A percentile compares a stretch with the other conserved stretches of the same genome.
phyloP scores from a whole-genome alignment of 768 basidiomycete species.

The Collybiopsis confluens region DNA sequence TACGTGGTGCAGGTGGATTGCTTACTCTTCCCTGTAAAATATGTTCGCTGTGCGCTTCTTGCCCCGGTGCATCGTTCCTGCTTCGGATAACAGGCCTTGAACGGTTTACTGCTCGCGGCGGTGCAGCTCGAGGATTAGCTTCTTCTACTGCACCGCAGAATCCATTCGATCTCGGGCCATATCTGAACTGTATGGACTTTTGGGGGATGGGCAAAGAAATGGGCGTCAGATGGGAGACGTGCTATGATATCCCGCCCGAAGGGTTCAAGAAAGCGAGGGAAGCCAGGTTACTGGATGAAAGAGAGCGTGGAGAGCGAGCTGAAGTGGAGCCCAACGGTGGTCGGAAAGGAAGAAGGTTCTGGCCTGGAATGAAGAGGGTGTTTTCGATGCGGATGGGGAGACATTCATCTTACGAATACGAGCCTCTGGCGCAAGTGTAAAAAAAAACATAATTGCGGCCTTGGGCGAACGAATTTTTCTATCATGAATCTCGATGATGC shows the following conservation, averaged over 20 bases:
- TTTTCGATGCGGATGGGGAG: conserved; percentile 4
- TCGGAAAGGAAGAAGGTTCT: neutral
- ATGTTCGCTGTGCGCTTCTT: conserved; percentile 9
- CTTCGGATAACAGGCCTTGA: conserved; percentile 92
- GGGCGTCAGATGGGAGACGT: conserved; percentile 83
- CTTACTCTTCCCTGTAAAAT: conserved; percentile 16
- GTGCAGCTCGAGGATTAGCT: conserved; percentile 82
- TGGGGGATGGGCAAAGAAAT: conserved; percentile 85
- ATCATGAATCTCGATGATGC: no score
- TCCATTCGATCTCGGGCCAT: conserved; percentile 84
- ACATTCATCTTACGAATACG: neutral
- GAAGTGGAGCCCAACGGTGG: neutral
- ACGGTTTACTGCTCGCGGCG: conserved; percentile 80
- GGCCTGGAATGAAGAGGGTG: conserved; percentile 1
- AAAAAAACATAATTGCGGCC: no score
- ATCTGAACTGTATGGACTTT: conserved; percentile 87
- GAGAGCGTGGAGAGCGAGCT: conserved; percentile 26
- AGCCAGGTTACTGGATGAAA: conserved; percentile 55
- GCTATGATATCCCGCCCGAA: conserved; percentile 87
- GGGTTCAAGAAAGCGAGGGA: conserved; percentile 76
- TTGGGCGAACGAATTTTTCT: no score
- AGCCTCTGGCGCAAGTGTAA: conserved; percentile 5
- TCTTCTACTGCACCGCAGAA: conserved; percentile 74
- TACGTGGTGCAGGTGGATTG: conserved; percentile 22
- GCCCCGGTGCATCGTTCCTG: conserved; percentile 60